Base-by-base conservation (phyloP, 768 basidiomycete genomes). In the Leucosporidium scottii region DNA sequence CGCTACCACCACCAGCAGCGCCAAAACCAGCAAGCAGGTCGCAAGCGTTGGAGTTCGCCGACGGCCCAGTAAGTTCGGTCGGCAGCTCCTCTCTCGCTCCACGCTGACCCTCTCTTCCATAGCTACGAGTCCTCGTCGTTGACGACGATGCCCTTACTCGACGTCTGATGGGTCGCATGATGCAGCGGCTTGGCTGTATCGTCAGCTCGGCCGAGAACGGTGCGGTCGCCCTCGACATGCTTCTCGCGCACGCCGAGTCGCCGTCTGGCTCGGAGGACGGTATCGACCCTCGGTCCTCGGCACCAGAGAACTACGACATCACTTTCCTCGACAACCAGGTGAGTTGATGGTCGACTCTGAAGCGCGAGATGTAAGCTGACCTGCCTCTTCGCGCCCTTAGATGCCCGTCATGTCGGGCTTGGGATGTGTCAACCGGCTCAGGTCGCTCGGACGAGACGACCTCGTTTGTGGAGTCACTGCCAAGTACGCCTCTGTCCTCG, bases 161-260 rank as follows among this genome's bases (percentile, higher is more conserved):
- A 60, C 85, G 83, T 60, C 79, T 93, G 67, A 91, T 93, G 91
- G 83, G 82, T 67, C 83, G 90, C 28, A 84, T 90, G 77, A 80
- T 93, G 53, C 83, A 84, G n/a, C 82, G 90, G 47, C 80, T 92
- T 2, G 90, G 91, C 1, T 91, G 90, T 77, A 77, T 78, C 36
- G 90, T 92, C n/a, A 81, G 84, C 20, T 85, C 85, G 23, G 91
- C 91, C 17, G 89, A 92, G 79, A 91, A 93, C 74, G 91, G 91
- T 9, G 84, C 87, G 74, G 77, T 86, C 47, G 90, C 89, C 27
- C 79, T 91, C 61, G 84, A 88, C 67, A 82, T 88, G 82, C 85
- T 90, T 39, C 73, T 88, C 9, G 84, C 10, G 7, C 53, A 53
- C 10, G n/a, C 27, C 13, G 39, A 36, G 18, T 27, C 8, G n/a